Percentiles rank a stretch among this genome's conserved stretches.
phyloP scores from a whole-genome alignment of 2,329 filamentous ascomycete genomes.

The Fusarium multiceps region DNA sequence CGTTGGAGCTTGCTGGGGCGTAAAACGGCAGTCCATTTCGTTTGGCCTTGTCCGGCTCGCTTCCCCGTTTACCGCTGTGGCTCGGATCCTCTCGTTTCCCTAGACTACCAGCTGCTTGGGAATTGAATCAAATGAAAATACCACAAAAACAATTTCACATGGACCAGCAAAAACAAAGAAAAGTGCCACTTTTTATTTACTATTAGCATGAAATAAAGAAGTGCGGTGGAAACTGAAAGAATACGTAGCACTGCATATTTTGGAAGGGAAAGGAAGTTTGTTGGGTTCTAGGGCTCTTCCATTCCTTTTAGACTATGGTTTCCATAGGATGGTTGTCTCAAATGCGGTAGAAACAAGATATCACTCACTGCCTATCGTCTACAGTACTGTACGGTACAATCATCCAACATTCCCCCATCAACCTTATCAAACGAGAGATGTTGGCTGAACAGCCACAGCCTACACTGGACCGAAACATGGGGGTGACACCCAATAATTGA shows the following conservation, averaged over 20 bases:
- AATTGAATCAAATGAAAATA: slow-evolving; percentile 38
- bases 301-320: background rate
- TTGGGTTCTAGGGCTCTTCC: slow-evolving; percentile 30
- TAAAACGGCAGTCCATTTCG: slow-evolving; percentile 43
- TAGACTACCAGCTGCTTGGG: slow-evolving; percentile 44
- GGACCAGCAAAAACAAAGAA: slow-evolving; percentile 26
- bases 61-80: slow-evolving; percentile 41
- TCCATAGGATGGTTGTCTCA: slow-evolving; percentile 7
- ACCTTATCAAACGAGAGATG: slow-evolving; percentile 37
- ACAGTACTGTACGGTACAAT: slow-evolving; percentile 1
- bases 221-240: slow-evolving; percentile 21
- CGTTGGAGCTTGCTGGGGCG: slow-evolving; percentile 34
- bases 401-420: slow-evolving; percentile 30
- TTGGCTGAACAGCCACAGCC: slow-evolving; percentile 15
- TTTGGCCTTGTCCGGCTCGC: slow-evolving; percentile 42
- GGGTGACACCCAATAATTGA: slow-evolving; percentile 5
- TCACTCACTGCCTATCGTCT: slow-evolving; percentile 1
- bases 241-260: slow-evolving; percentile 5
- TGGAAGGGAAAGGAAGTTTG: background rate
- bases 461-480: slow-evolving; percentile 20
- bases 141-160: slow-evolving; percentile 36
- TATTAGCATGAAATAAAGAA: slow-evolving; percentile 21
- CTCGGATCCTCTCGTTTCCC: slow-evolving; percentile 38
- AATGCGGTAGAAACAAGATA: slow-evolving; percentile 7
- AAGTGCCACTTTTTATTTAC: slow-evolving; percentile 16